These are phyloP conservation scores for Pyrenochaeta sp. DNA, from an alignment of 2,329 filamentous ascomycete species.

Conservation along the genomic window DNA sequence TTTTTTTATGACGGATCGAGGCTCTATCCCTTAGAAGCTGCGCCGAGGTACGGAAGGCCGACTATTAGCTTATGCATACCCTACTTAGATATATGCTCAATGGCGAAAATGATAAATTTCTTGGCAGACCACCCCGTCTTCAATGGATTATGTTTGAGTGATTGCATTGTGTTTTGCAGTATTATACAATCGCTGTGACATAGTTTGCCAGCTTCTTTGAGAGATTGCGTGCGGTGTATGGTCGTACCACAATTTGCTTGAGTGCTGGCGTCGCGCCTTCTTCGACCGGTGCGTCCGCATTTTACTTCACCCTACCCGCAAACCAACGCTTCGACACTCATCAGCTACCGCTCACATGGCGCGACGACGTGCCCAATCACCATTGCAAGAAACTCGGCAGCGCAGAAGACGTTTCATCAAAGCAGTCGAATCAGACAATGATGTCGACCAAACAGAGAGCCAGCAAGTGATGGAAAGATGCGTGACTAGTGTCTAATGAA, in stretches of 20 bases:
- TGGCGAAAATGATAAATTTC: constrained; percentile 21
- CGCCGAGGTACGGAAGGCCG: neutral
- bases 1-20: neutral
- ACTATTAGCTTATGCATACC: constrained; percentile 12
- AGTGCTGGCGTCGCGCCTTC: too few species aligned
- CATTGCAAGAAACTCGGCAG: neutral
- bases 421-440: constrained; percentile 11
- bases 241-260: too few species aligned
- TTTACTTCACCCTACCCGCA: too few species aligned
- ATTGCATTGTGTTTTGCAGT: neutral
- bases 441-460: constrained; percentile 26
- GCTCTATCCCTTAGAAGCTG: constrained; percentile 5
- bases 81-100: constrained; percentile 11
- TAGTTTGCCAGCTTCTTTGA: too few species aligned
- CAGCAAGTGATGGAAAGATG: constrained; percentile 24
- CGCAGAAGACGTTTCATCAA: constrained; percentile 6
- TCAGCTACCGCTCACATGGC: constrained; percentile 20
- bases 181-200: too few species aligned
- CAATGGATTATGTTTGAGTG: neutral
- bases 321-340: neutral
- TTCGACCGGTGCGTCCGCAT: too few species aligned
- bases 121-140: constrained; percentile 5
- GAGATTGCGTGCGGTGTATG: too few species aligned
- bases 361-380: constrained; percentile 12
- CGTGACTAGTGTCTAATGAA: neutral